Evolutionary conservation across 768 basidiomycete species (phyloP).

Genomic region (Dentipellis fragilis): DNA sequence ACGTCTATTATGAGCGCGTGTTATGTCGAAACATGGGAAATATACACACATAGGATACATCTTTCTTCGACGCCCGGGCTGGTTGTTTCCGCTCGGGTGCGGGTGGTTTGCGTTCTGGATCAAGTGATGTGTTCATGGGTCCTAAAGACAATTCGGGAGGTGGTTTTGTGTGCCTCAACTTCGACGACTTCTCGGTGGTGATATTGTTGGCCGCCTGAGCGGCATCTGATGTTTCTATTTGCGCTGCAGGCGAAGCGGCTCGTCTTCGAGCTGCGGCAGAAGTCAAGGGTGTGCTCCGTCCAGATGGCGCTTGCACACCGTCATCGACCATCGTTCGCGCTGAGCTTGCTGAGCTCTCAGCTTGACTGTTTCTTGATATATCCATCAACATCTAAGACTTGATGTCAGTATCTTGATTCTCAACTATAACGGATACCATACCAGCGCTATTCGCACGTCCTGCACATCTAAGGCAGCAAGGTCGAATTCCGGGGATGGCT

Average conservation of each 20-base stretch:
- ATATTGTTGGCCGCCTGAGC: not conserved
- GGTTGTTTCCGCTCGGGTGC: conserved; percentile 11
- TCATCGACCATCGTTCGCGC: no score
- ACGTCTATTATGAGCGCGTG: not conserved
- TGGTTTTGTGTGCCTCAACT: not conserved
- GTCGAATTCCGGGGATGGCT: not conserved
- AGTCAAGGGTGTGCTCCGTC: no score
- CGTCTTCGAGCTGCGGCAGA: no score
- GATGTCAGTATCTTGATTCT: not conserved
- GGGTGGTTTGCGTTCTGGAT: not conserved
- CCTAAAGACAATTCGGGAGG: not conserved
- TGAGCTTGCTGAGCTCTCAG: no score
- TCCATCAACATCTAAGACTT: conserved; percentile 9
- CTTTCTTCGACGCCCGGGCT: conserved; percentile 12
- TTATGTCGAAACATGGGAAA: not conserved
- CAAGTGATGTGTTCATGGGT: not conserved
- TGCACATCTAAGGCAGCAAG: conserved; percentile 8
- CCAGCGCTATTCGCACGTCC: conserved; percentile 12
- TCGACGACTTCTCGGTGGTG: not conserved
- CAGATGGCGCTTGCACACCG: no score
- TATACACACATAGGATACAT: conserved; percentile 9
- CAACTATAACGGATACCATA: not conserved
- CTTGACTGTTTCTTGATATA: conserved; percentile 9
- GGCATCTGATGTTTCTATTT: no score
- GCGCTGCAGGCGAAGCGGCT: no score